Conservation (phyloP, 2,329 filamentous ascomycete genomes). For the Pseudonectria foliicola region DNA sequence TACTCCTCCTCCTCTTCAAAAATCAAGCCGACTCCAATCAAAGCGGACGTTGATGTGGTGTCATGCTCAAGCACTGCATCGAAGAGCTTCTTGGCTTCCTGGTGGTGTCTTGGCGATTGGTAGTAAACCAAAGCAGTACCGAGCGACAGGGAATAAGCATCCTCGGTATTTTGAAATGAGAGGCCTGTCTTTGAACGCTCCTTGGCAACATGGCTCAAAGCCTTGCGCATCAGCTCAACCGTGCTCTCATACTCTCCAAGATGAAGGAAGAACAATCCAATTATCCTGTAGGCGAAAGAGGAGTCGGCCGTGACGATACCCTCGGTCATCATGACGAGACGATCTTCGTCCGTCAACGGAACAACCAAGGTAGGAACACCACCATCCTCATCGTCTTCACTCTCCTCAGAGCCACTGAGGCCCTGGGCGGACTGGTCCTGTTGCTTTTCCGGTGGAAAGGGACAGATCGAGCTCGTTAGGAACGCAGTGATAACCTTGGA, state of each 20-base stretch:
- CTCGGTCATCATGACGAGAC: constrained; percentile 72
- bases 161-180: constrained; percentile 59
- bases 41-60: constrained; percentile 65
- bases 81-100: constrained; percentile 81
- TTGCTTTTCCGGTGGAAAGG: constrained; percentile 52
- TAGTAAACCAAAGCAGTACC: constrained; percentile 86
- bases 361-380: constrained; percentile 46
- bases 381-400: constrained; percentile 52
- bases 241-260: constrained; percentile 80
- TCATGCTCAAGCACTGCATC: constrained; percentile 73
- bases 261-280: constrained; percentile 75
- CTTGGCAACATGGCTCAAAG: constrained; percentile 50
- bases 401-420: constrained; percentile 43
- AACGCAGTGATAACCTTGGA: constrained; percentile 77
- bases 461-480: constrained; percentile 74
- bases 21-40: constrained; percentile 87
- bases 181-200: constrained; percentile 64
- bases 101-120: constrained; percentile 82
- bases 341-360: constrained; percentile 66
- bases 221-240: constrained; percentile 72
- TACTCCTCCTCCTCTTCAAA: constrained; percentile 92
- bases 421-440: constrained; percentile 13
- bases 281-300: constrained; percentile 72
- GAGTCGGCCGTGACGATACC: constrained; percentile 63
- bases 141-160: constrained; percentile 69